Conservation (phyloP, 2,329 filamentous ascomycete species). For the Penicillium sp. region DNA sequence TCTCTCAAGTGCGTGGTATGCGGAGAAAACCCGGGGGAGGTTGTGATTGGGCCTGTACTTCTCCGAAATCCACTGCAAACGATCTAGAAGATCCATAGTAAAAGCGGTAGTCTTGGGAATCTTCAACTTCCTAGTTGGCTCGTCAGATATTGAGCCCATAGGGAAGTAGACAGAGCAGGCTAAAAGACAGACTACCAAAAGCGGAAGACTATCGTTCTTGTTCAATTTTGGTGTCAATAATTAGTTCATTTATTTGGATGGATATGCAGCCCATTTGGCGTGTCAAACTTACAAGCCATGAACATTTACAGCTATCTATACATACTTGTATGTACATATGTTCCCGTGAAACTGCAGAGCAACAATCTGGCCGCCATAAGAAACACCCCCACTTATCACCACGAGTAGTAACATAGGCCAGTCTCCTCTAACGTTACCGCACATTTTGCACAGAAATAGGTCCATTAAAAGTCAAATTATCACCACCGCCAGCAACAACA, state of each 20-base stretch:
- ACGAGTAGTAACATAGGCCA: conserved; percentile 8
- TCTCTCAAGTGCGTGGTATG: not conserved
- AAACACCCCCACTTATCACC: not conserved
- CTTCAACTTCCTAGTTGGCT: not conserved
- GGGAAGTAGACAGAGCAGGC: not conserved
- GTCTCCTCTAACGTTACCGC: not conserved
- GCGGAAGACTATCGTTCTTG: not conserved
- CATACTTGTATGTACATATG: not conserved
- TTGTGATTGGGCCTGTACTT: not conserved
- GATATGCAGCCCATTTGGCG: not conserved
- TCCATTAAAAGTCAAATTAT: not conserved
- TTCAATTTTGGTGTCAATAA: too few relatives aligned
- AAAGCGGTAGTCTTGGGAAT: not conserved
- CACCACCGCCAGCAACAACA: conserved; percentile 8
- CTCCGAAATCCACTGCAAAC: conserved; percentile 1
- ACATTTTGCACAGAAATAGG: conserved; percentile 9
- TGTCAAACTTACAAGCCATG: not conserved
- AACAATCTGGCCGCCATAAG: conserved; percentile 9
- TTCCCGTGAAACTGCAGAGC: not conserved
- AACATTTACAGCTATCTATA: too few relatives aligned
- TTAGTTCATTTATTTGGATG: too few relatives aligned
- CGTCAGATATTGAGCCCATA: too few relatives aligned
- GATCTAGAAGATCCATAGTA: not conserved
- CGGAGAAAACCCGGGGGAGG: conserved; percentile 8
- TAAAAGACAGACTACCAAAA: not conserved